These are phyloP conservation scores for Acidiella bohemica DNA, from an alignment of 495 filamentous ascomycete genomes.

Conservation along the genomic window DNA sequence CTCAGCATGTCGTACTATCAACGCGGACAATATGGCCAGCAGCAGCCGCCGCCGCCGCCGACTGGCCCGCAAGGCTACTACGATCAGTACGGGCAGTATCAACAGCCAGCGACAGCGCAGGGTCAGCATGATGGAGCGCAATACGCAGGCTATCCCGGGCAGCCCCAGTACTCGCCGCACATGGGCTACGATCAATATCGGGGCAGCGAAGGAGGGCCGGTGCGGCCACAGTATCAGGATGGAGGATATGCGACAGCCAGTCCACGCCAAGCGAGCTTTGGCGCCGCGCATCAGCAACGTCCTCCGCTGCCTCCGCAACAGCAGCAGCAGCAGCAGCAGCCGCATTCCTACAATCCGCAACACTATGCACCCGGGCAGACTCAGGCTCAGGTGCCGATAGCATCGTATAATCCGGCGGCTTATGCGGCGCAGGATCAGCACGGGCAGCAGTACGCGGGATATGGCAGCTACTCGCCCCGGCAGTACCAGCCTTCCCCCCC, in stretches of 20 bases:
- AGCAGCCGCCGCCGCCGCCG: slow-evolving; percentile 22
- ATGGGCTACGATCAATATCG: no score
- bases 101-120: slow-evolving; percentile 3
- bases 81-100: slow-evolving; percentile 7
- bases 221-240: slow-evolving; percentile 8
- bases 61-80: slow-evolving; percentile 7
- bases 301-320: slow-evolving; percentile 37
- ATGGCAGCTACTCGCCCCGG: background rate
- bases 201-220: no score
- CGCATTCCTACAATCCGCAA: slow-evolving; percentile 65
- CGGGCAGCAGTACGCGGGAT: background rate
- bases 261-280: slow-evolving; percentile 16
- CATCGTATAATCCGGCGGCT: slow-evolving; percentile 34
- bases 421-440: no score
- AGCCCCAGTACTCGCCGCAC: slow-evolving; percentile 10
- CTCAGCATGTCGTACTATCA: slow-evolving; percentile 27
- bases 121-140: slow-evolving; percentile 7
- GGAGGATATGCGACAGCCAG: slow-evolving; percentile 7
- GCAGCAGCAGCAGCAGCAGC: no score
- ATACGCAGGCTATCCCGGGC: slow-evolving; percentile 14
- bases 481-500: slow-evolving; percentile 13
- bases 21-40: slow-evolving; percentile 41
- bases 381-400: slow-evolving; percentile 1
- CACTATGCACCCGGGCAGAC: slow-evolving; percentile 45
- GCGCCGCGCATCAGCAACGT: slow-evolving; percentile 24